Evolutionary conservation across 2,329 filamentous ascomycete species (phyloP).

Genomic region (Colletotrichum spaethianum): DNA sequence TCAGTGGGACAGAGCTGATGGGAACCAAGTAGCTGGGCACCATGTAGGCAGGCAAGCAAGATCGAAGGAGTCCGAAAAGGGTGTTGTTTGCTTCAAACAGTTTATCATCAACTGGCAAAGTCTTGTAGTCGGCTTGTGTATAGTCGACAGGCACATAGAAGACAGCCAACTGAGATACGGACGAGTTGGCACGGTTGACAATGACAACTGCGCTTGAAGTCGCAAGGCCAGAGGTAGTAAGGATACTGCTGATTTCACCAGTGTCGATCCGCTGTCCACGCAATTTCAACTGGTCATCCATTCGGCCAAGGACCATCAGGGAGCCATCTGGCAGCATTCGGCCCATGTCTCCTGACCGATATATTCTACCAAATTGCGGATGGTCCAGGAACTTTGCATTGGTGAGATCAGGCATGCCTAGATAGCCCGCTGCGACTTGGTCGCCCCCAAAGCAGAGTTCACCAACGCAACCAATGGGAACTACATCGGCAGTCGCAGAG

Average conservation of each 20-base stretch:
- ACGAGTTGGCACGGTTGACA: slow-evolving; percentile 55
- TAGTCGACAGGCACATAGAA: slow-evolving; percentile 73
- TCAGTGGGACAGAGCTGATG: slow-evolving; percentile 78
- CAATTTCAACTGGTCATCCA: slow-evolving; percentile 87
- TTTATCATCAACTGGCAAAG: slow-evolving; percentile 56
- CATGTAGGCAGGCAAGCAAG: slow-evolving; percentile 81
- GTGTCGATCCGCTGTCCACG: slow-evolving; percentile 86
- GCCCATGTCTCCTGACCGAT: slow-evolving; percentile 87
- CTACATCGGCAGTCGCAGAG: slow-evolving; percentile 60
- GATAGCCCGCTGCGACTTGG: slow-evolving; percentile 83
- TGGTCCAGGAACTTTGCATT: slow-evolving; percentile 78
- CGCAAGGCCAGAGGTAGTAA: slow-evolving; percentile 67
- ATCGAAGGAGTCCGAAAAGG: slow-evolving; percentile 69
- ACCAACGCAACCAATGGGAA: slow-evolving; percentile 81
- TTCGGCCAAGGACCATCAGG: slow-evolving; percentile 79
- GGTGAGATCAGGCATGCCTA: slow-evolving; percentile 75
- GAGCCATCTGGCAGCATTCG: slow-evolving; percentile 83
- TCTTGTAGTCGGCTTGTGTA: neutral
- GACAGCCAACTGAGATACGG: slow-evolving; percentile 70
- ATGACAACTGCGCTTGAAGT: slow-evolving; percentile 77
- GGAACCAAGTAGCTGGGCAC: slow-evolving; percentile 82
- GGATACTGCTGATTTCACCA: slow-evolving; percentile 77
- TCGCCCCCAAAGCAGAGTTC: slow-evolving; percentile 91
- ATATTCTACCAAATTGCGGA: slow-evolving; percentile 78
- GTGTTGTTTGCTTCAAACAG: slow-evolving; percentile 52